Conservation (phyloP, 2,329 filamentous ascomycete genomes). For the Paracoccidioides lutzii region DNA sequence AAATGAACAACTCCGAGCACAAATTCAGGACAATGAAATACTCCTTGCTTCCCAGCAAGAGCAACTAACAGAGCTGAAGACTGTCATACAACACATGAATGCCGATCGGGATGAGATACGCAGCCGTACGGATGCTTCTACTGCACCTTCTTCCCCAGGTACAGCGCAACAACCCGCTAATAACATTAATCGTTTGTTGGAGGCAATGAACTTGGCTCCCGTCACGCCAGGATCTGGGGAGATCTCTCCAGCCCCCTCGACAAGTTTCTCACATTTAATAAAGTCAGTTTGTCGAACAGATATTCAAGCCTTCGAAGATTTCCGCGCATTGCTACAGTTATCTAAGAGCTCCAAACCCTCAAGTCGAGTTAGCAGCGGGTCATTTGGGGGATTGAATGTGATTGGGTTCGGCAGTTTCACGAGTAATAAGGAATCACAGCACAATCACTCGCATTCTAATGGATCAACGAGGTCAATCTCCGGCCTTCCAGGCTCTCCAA, state of each 20-base stretch:
- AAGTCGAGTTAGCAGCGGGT: slow-evolving; percentile 60
- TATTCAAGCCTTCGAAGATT: slow-evolving; percentile 69
- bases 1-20: slow-evolving; percentile 74
- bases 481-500: slow-evolving; percentile 35
- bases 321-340: slow-evolving; percentile 59
- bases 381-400: slow-evolving; percentile 51
- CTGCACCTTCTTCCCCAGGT: slow-evolving; percentile 68
- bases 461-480: slow-evolving; percentile 48
- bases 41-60: slow-evolving; percentile 84
- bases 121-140: slow-evolving; percentile 51
- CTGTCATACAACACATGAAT: slow-evolving; percentile 78
- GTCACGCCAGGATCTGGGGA: slow-evolving; percentile 38
- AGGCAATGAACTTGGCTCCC: slow-evolving; percentile 44
- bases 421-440: slow-evolving; percentile 25
- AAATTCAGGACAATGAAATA: slow-evolving; percentile 74
- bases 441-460: slow-evolving; percentile 34
- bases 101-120: slow-evolving; percentile 55
- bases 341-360: slow-evolving; percentile 49
- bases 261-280: slow-evolving; percentile 70
- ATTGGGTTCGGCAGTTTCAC: slow-evolving; percentile 40
- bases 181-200: slow-evolving; percentile 44
- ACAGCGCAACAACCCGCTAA: slow-evolving; percentile 42
- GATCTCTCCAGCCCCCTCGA: slow-evolving; percentile 47
- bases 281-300: slow-evolving; percentile 75
- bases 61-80: slow-evolving; percentile 80